Evolutionary conservation across 192 early-diverging fungal species (phyloP).

Genomic region (Paraglomus brasilianum): DNA sequence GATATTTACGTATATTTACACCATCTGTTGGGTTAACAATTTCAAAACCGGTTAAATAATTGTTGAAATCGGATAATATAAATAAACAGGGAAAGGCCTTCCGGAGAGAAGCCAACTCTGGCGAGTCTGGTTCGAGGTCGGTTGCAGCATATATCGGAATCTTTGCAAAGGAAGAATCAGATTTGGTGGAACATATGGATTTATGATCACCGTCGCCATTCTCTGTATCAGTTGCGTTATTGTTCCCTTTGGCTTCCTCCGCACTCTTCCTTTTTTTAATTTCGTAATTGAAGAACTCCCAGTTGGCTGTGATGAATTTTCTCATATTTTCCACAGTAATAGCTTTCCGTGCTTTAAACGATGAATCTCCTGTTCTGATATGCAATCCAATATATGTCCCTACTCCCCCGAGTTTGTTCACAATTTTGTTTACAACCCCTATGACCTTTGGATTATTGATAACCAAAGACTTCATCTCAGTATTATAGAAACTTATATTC

Average conservation of each 20-base stretch:
- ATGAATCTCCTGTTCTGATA: background rate
- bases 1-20: constrained; percentile 42
- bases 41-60: constrained; percentile 34
- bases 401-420: background rate
- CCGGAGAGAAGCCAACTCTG: background rate
- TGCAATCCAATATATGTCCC: background rate
- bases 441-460: constrained; percentile 31
- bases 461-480: constrained; percentile 47
- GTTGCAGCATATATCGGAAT: constrained; percentile 39
- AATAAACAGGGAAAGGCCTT: constrained; percentile 51
- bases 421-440: background rate
- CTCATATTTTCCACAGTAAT: constrained; percentile 53
- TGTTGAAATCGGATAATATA: constrained; percentile 49
- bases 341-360: constrained; percentile 44
- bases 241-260: background rate
- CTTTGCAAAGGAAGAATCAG: too few relatives aligned
- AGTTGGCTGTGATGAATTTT: constrained; percentile 31
- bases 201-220: too few relatives aligned
- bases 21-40: constrained; percentile 42
- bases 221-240: too few relatives aligned
- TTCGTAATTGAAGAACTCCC: too few relatives aligned
- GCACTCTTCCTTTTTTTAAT: background rate
- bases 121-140: constrained; percentile 33
- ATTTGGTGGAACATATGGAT: too few relatives aligned
- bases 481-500: constrained; percentile 39